Evolutionary conservation across 441 rosid genomes (phyloP), one percentile per base, ranked within the genome.

Genomic region (Rhodomyrtus psidioides): DNA sequence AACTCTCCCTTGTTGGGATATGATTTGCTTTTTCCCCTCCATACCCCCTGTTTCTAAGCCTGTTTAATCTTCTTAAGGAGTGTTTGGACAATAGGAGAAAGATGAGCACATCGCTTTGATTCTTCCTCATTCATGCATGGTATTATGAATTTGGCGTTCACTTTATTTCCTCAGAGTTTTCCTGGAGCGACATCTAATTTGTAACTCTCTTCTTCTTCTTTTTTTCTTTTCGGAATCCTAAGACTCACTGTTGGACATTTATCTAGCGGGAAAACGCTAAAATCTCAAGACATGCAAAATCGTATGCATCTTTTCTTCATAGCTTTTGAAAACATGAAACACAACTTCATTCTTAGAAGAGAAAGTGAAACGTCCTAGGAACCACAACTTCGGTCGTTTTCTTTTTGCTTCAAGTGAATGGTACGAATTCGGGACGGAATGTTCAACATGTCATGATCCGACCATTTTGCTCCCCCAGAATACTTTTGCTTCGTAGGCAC

Each of bases 241-340:
- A 26, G 14, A 34, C 8, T 65, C 0, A 6, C 44, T 8, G 30
- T 65, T 19, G 5, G 76, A 0, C 4, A 30, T 65, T 65, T 65
- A 0, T 30, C 30, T 9, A 19, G 26, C 5, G 46, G 21, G 42
- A 19, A 62, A 62, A 9, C 6, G 5, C 4, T 16, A 8, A 30
- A 28, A 28, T 62, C 75, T 62, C 1, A 34, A 34, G 0, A 28
- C 42, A 10, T 8, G 24, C 30, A 8, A 8, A 34, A 17, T 2
- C 24, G 17, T 30, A 4, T 65, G 46, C 76, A 65, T 21, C 42
- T 65, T 30, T 27, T 62, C 30, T 62, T 46, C 42, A 34, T 30
- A 30, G 6, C 13, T 17, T 3, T 65, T 19, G 24, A 30, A 62
- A 30, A 16, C 23, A 5, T 4, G n/a, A 0, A 1, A 46, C 7